Evolutionary conservation across 192 early-diverging fungal genomes (phyloP).

Genomic region (Entrophospora sp.): DNA sequence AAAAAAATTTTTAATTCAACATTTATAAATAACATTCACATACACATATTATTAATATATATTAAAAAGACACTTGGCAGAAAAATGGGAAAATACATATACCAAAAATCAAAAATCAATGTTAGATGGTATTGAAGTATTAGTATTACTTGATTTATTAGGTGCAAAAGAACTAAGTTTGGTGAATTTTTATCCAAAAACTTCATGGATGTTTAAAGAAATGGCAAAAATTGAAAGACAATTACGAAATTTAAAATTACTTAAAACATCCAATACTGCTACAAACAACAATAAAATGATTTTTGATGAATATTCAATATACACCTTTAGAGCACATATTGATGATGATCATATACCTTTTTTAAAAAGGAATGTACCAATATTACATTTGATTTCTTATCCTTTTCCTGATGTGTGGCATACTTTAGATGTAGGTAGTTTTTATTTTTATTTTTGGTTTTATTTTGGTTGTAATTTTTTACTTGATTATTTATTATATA

Average conservation of each 20-base stretch:
- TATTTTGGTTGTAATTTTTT: neutral
- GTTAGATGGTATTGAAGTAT: slow-evolving; percentile 70
- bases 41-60: neutral
- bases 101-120: slow-evolving; percentile 20
- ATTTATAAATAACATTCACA: neutral
- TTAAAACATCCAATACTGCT: neutral
- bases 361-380: slow-evolving; percentile 63
- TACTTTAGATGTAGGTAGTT: slow-evolving; percentile 34
- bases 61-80: slow-evolving; percentile 63
- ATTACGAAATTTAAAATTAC: slow-evolving; percentile 33
- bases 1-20: neutral
- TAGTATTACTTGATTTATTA: slow-evolving; percentile 85
- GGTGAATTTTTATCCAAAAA: slow-evolving; percentile 53
- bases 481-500: neutral
- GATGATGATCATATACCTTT: slow-evolving; percentile 92
- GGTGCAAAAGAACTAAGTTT: slow-evolving; percentile 50
- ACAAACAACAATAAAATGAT: slow-evolving; percentile 18
- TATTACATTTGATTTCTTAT: slow-evolving; percentile 77
- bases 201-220: slow-evolving; percentile 59
- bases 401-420: slow-evolving; percentile 92
- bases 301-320: slow-evolving; percentile 23
- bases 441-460: neutral
- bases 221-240: slow-evolving; percentile 60
- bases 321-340: slow-evolving; percentile 33
- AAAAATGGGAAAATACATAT: slow-evolving; percentile 55